Evolutionary conservation across 1,284 basidiomycete genomes (phyloP), one percentile per base, ranked within the genome.

Genomic region (Trametes hirsuta): DNA sequence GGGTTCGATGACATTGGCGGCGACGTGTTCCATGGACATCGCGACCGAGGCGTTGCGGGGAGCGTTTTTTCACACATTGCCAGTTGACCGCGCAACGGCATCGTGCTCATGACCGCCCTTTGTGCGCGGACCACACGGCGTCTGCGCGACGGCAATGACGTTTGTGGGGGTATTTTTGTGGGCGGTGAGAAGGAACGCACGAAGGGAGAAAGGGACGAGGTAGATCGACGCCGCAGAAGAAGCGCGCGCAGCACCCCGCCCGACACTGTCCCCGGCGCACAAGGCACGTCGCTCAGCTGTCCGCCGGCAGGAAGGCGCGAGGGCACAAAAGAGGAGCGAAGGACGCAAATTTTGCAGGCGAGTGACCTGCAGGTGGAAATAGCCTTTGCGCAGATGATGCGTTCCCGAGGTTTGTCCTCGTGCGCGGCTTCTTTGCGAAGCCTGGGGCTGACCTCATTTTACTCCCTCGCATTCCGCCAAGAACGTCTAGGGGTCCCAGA

Each of bases 401-500:
- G 9, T 46, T 25, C 21, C 52, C 52, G 52, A 53, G 52, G 52
- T 53, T 46, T 53, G 52, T 53, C 52, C 52, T 53, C 52, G 42
- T 53, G 52, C 42, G 4, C 52, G 52, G 24, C 35, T 53, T 46
- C 42, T 37, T 11, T 39, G 42, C 42, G 42, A 46, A 45, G 42
- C 42, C 52, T 53, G 10, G 24, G 42, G 42, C 44, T 53, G 52
- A 53, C 52, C 42, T 53, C 52, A 46, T 53, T 34, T n/a, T 3
- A 10, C 45, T 25, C 14, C 44, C 34, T 45, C 52, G 42, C 24
- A n/a, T 45, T 46, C 42, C 35, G 52, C 52, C 52, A 45, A 46
- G 52, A 53, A 36, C 18, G 30, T 42, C 48, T 50, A 24, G 39
- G 21, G 10, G 30, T 9, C 18, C 12, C 12, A 36, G 50, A 50